Base-by-base conservation (phyloP, 495 filamentous ascomycete species). In the Penicillium nucicola region DNA sequence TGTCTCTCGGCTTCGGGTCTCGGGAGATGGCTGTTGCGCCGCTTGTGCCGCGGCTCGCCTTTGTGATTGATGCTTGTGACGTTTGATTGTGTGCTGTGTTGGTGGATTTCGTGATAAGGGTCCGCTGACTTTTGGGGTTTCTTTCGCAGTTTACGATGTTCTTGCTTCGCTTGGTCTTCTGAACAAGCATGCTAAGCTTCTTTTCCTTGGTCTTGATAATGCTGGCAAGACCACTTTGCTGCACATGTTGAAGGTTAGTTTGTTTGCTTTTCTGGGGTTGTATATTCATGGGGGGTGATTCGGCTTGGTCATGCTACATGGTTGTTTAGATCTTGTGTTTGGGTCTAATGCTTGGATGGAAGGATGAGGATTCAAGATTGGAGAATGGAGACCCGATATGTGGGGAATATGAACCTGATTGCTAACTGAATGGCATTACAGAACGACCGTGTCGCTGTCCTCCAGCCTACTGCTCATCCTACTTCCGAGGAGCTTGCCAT, bases 401-500 rank as follows among this genome's bases (percentile, higher is more conserved):
- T 10, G 22, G 22, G 37, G 23, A 35, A 34, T 45, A 34, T 45
- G 31, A 13, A 5, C n/a, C 34, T 13, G n/a, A 22, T 38, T 31
- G 53, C 56, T 64, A 53, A 65, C 43, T 12, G 52, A 18, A 15
- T 14, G 51, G 10, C 28, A 14, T 22, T 34, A n/a, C 28, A 90
- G 87, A 97, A 96, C 70, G 90, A 97, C 75, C 86, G 90, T 65
- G 90, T 97, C 53, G 92, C 92, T 47, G 89, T 96, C 61, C 78
- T 97, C 42, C 87, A 89, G 70, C 93, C 92, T 40, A 96, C 88
- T 48, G 77, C 91, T 40, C 89, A 95, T 77, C 89, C 90, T 1
- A 93, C 93, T 62, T 95, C 90, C 31, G 93, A 97, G 77, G 93
- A 97, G 72, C 84, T 97, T 50, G 87, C 89, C 44, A 97, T 97